A percentile compares a stretch with the other conserved stretches of the same genome.
These are phyloP conservation scores for Erodium trifolium DNA, from an alignment of 441 rosid genomes.

Conservation along the genomic window DNA sequence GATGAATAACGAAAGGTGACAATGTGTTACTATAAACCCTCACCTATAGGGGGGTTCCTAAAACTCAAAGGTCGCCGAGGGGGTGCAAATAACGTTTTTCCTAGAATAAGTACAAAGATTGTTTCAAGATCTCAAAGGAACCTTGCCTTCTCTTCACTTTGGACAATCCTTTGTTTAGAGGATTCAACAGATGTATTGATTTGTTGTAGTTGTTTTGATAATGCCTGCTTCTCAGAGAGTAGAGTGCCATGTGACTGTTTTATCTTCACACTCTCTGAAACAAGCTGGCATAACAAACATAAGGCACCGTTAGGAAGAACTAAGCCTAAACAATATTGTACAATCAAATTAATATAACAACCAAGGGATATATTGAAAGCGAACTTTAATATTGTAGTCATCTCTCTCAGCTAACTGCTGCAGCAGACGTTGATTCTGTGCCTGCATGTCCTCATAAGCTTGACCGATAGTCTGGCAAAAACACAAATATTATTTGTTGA, in stretches of 20 bases:
- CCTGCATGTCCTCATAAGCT: conserved; percentile 98
- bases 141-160: conserved; percentile 70
- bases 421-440: conserved; percentile 80
- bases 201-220: conserved; percentile 71
- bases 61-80: no score
- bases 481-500: conserved; percentile 6
- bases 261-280: conserved; percentile 92
- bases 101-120: neutral
- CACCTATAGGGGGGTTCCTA: no score
- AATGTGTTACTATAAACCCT: no score
- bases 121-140: conserved; percentile 3
- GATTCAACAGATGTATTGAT: conserved; percentile 51
- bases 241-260: conserved; percentile 63
- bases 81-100: no score
- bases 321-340: conserved; percentile 7
- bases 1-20: no score
- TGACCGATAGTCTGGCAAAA: conserved; percentile 76
- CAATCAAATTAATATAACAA: neutral
- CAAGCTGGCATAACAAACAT: conserved; percentile 52
- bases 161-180: conserved; percentile 48
- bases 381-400: conserved; percentile 88
- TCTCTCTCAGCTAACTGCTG: conserved; percentile 89
- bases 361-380: conserved; percentile 9
- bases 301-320: conserved; percentile 17
- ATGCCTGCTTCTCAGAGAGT: conserved; percentile 74